phyloP scores from a whole-genome alignment of 306 rosid species.

The Cicer arietinum region DNA sequence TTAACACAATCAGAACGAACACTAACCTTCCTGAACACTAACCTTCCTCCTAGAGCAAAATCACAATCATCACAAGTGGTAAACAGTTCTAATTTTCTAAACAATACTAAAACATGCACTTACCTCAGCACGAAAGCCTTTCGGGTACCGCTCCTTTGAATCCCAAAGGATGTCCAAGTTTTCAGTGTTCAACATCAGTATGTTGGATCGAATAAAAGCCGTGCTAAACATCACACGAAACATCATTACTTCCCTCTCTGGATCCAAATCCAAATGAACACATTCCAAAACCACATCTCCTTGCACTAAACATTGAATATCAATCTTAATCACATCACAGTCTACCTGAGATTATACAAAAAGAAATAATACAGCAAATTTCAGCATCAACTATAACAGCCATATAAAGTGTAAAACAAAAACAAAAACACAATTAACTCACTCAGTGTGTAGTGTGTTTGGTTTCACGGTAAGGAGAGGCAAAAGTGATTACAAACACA shows the following conservation, averaged over 20 bases:
- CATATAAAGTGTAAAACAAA: background rate
- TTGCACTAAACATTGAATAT: conserved; percentile 94
- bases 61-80: conserved; percentile 17
- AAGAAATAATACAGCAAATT: conserved; percentile 15
- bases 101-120: conserved; percentile 41
- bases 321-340: conserved; percentile 97
- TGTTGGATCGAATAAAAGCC: conserved; percentile 91
- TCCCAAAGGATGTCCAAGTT: conserved; percentile 97
- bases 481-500: too few relatives aligned
- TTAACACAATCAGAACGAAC: conserved; percentile 45
- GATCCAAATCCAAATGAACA: conserved; percentile 86
- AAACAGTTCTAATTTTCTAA: conserved; percentile 16
- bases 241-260: conserved; percentile 98
- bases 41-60: background rate
- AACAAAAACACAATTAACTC: conserved; percentile 22
- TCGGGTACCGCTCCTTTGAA: conserved; percentile 87
- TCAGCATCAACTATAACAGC: conserved; percentile 37
- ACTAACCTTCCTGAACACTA: background rate
- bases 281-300: conserved; percentile 99
- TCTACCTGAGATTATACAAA: conserved; percentile 72
- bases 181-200: conserved; percentile 81
- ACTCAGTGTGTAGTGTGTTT: too few relatives aligned
- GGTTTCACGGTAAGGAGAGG: too few relatives aligned
- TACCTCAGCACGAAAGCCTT: conserved; percentile 95
- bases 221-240: conserved; percentile 94